phyloP scores from a whole-genome alignment of 129 eudicot genomes.

The Chrysanthemum lavandulifolium region DNA sequence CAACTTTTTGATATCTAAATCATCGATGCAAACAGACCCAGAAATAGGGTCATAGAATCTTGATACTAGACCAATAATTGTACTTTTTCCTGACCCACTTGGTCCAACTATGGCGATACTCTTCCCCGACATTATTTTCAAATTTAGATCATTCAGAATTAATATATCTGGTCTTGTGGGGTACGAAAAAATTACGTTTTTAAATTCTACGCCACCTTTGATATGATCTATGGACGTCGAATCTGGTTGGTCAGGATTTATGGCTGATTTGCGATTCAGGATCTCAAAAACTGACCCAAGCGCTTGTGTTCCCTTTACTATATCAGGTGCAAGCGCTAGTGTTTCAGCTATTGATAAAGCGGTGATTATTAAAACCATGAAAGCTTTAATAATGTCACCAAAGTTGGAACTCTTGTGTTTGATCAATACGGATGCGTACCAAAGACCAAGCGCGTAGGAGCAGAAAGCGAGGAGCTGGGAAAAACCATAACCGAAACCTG shows the following conservation, averaged over 20 bases:
- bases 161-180: slow-evolving; percentile 68
- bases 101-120: slow-evolving; percentile 73
- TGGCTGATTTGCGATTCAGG: slow-evolving; percentile 53
- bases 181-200: slow-evolving; percentile 59
- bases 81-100: slow-evolving; percentile 90
- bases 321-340: slow-evolving; percentile 74
- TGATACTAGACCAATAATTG: slow-evolving; percentile 49
- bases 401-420: slow-evolving; percentile 47
- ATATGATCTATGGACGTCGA: slow-evolving; percentile 30
- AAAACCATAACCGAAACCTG: slow-evolving; percentile 74
- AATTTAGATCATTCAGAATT: slow-evolving; percentile 49
- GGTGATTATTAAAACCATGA: slow-evolving; percentile 71
- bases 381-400: slow-evolving; percentile 65
- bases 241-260: slow-evolving; percentile 49
- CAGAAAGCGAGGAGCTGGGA: slow-evolving; percentile 64
- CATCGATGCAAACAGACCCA: slow-evolving; percentile 60
- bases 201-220: slow-evolving; percentile 64
- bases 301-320: slow-evolving; percentile 85
- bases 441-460: slow-evolving; percentile 75
- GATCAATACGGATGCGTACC: slow-evolving; percentile 75
- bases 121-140: slow-evolving; percentile 49
- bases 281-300: slow-evolving; percentile 64
- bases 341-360: slow-evolving; percentile 80
- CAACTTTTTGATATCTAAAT: slow-evolving; percentile 42
- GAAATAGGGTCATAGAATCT: slow-evolving; percentile 77